These are phyloP conservation scores for Phytophthora fragariae DNA, from an alignment of 352 stramenopile genomes.

Conservation along the genomic window DNA sequence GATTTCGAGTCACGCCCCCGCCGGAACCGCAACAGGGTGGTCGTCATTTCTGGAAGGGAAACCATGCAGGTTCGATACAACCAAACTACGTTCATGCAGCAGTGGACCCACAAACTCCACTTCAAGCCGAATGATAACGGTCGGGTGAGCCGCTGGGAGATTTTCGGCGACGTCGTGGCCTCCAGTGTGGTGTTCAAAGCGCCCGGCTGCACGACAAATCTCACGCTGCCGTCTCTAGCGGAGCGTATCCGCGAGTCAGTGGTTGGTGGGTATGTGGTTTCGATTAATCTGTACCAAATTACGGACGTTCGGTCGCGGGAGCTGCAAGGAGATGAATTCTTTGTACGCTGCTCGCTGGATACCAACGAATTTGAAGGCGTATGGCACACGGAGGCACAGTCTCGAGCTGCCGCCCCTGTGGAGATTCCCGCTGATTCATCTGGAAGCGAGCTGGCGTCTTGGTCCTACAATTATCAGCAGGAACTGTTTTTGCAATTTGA, in stretches of 20 bases:
- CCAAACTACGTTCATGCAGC: constrained; percentile 88
- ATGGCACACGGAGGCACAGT: constrained; percentile 87
- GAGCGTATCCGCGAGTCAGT: constrained; percentile 88
- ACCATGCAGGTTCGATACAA: constrained; percentile 88
- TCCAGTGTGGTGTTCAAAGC: constrained; percentile 88
- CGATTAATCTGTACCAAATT: constrained; percentile 72
- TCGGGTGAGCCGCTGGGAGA: constrained; percentile 79
- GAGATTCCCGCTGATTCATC: constrained; percentile 33
- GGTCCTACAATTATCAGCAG: constrained; percentile 83
- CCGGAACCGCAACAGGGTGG: constrained; percentile 55
- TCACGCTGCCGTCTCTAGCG: constrained; percentile 79
- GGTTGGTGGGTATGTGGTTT: constrained; percentile 82
- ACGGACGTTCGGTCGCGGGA: constrained; percentile 70
- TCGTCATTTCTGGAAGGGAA: constrained; percentile 79
- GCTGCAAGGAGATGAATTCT: constrained; percentile 73
- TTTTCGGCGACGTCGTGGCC: constrained; percentile 88
- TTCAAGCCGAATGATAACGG: constrained; percentile 61
- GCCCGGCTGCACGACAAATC: constrained; percentile 78
- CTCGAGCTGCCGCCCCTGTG: constrained; percentile 51
- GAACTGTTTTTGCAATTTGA: constrained; percentile 88
- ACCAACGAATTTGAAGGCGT: constrained; percentile 87
- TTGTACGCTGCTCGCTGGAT: constrained; percentile 85
- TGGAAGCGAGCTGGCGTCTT: constrained; percentile 33
- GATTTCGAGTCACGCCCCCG: constrained; percentile 33
- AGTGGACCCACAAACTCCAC: constrained; percentile 88